Evolutionary conservation across 2,329 filamentous ascomycete species (phyloP).

Genomic region (Dactylonectria estremocensis): DNA sequence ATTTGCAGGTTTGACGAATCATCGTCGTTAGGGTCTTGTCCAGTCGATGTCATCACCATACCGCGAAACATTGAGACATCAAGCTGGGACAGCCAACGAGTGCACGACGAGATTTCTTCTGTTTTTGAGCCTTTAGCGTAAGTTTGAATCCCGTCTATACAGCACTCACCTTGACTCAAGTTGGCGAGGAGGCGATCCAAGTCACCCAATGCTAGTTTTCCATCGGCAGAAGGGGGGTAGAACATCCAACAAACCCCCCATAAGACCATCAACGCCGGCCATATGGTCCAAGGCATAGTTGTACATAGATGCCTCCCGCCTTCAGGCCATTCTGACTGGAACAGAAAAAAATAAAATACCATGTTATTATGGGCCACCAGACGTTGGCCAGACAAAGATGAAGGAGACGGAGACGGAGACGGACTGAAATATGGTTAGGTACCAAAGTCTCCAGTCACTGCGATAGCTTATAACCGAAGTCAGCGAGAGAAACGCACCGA

Average conservation of each 20-base stretch:
- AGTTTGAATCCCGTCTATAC: neutral
- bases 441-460: too few species aligned
- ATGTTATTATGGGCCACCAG: too few species aligned
- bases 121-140: neutral
- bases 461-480: too few species aligned
- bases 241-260: constrained; percentile 26
- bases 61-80: neutral
- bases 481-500: too few species aligned
- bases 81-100: neutral
- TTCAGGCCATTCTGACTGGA: neutral
- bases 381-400: neutral
- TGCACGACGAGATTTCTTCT: neutral
- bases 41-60: neutral
- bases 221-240: neutral
- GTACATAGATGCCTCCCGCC: constrained; percentile 1
- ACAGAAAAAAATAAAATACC: neutral
- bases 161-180: neutral
- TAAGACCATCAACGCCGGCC: neutral
- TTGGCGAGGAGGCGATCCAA: neutral
- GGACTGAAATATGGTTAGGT: too few species aligned
- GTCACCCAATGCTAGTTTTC: neutral
- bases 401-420: neutral
- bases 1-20: neutral
- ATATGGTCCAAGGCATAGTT: constrained; percentile 18
- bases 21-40: neutral